These are phyloP conservation scores for Rhizopogon vesiculosus DNA, from an alignment of 768 basidiomycete species.

Conservation along the genomic window DNA sequence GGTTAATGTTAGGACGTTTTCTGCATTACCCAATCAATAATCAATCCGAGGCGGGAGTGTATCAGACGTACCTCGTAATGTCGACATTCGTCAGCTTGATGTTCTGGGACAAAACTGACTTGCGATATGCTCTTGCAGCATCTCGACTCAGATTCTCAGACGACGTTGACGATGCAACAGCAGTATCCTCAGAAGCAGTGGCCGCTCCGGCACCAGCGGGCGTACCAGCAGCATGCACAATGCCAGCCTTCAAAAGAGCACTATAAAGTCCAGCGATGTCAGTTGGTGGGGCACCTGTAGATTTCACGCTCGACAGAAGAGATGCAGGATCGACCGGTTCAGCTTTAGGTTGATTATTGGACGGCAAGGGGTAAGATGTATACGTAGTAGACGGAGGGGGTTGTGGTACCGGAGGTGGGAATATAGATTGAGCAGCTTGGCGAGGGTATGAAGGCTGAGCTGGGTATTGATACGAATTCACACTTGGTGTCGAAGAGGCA, in stretches of 20 bases:
- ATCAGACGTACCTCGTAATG: conserved; percentile 55
- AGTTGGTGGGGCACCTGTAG: conserved; percentile 18
- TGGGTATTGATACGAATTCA: conserved; percentile 25
- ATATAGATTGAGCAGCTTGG: conserved; percentile 11
- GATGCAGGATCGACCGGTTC: conserved; percentile 27
- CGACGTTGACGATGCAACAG: conserved; percentile 26
- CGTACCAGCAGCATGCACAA: conserved; percentile 54
- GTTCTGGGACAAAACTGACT: conserved; percentile 51
- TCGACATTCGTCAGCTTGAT: conserved; percentile 65
- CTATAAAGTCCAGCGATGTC: conserved; percentile 59
- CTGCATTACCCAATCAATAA: conserved; percentile 35
- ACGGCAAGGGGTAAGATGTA: conserved; percentile 11
- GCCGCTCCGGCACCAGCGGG: conserved; percentile 45
- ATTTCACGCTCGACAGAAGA: conserved; percentile 21
- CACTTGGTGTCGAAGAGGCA: conserved; percentile 10
- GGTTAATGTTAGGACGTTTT: conserved; percentile 51
- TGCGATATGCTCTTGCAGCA: conserved; percentile 53
- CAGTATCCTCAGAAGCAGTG: conserved; percentile 21
- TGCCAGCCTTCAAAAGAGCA: conserved; percentile 75
- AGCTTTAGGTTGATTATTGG: conserved; percentile 18
- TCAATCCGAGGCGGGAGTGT: background rate
- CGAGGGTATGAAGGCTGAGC: conserved; percentile 24
- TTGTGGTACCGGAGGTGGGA: conserved; percentile 26
- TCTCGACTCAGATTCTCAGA: conserved; percentile 37
- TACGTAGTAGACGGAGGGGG: conserved; percentile 28